phyloP scores from a whole-genome alignment of 371 early-diverging fungal species.

The Circinella umbellata region DNA sequence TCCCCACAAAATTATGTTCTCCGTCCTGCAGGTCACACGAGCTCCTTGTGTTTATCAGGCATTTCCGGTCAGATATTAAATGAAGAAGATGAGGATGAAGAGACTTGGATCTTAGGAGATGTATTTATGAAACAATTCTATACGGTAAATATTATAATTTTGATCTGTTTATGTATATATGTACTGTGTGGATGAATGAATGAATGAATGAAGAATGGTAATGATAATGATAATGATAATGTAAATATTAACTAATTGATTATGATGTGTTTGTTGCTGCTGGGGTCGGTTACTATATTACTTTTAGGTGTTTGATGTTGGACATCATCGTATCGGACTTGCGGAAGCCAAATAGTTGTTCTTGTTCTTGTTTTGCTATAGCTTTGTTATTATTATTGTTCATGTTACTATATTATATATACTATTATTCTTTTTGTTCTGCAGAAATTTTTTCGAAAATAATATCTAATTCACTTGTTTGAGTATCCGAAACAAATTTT shows the following conservation, averaged over 20 bases:
- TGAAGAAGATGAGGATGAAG: slow-evolving; percentile 13
- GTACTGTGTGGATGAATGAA: neutral
- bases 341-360: slow-evolving; percentile 38
- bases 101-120: slow-evolving; percentile 81
- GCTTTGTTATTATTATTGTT: neutral
- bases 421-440: slow-evolving; percentile 24
- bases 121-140: slow-evolving; percentile 78
- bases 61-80: slow-evolving; percentile 52
- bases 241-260: neutral
- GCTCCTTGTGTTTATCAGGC: slow-evolving; percentile 70
- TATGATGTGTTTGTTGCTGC: neutral
- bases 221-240: neutral
- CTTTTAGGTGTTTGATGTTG: slow-evolving; percentile 62
- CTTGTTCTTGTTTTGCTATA: neutral
- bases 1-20: slow-evolving; percentile 65
- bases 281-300: neutral
- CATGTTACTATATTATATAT: too few relatives aligned
- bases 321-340: slow-evolving; percentile 74
- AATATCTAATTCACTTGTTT: slow-evolving; percentile 34
- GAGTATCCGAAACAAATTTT: slow-evolving; percentile 44
- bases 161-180: neutral
- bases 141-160: slow-evolving; percentile 51
- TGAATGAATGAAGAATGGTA: neutral
- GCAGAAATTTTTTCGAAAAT: slow-evolving; percentile 31
- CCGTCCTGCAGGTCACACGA: slow-evolving; percentile 40